Conservation (phyloP, 345 rosid species). For the Citrus mangshanensis region DNA sequence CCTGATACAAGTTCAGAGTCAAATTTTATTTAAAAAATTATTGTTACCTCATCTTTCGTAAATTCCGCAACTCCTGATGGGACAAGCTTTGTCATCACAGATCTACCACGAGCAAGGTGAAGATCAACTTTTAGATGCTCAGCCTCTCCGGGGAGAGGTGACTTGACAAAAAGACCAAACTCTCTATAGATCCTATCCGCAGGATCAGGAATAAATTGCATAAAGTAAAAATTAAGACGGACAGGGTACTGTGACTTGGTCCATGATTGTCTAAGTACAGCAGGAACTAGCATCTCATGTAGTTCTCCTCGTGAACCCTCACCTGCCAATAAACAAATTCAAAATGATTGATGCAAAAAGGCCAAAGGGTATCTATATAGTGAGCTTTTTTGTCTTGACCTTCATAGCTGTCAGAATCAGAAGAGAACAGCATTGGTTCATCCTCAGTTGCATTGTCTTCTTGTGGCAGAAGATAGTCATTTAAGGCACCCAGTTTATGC, state of each 20-base stretch:
- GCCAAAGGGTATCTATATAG: not conserved
- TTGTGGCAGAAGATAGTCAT: slow-evolving; percentile 59
- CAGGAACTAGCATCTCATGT: slow-evolving; percentile 79
- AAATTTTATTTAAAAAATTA: slow-evolving; percentile 11
- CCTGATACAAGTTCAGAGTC: slow-evolving; percentile 5
- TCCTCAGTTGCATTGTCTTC: slow-evolving; percentile 39
- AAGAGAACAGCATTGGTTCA: slow-evolving; percentile 26
- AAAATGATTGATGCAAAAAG: slow-evolving; percentile 13
- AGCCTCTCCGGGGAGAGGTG: slow-evolving; percentile 77
- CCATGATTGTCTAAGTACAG: slow-evolving; percentile 55
- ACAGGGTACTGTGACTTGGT: slow-evolving; percentile 33
- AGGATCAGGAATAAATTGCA: slow-evolving; percentile 67
- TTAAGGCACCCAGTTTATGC: slow-evolving; percentile 78
- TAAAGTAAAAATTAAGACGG: slow-evolving; percentile 48
- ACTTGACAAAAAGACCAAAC: slow-evolving; percentile 77
- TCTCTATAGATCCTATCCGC: slow-evolving; percentile 67
- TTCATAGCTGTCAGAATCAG: slow-evolving; percentile 38
- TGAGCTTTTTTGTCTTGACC: slow-evolving; percentile 39
- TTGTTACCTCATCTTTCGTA: slow-evolving; percentile 53
- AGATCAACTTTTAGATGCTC: slow-evolving; percentile 72
- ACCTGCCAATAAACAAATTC: slow-evolving; percentile 41
- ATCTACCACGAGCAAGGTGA: slow-evolving; percentile 82
- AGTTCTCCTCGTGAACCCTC: slow-evolving; percentile 55
- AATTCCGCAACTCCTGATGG: slow-evolving; percentile 44
- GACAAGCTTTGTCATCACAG: slow-evolving; percentile 59